A percentile compares a stretch with the other conserved stretches of the same genome.
Evolutionary conservation across 352 stramenopile genomes (phyloP).

Genomic region (Phytophthora citricola): DNA sequence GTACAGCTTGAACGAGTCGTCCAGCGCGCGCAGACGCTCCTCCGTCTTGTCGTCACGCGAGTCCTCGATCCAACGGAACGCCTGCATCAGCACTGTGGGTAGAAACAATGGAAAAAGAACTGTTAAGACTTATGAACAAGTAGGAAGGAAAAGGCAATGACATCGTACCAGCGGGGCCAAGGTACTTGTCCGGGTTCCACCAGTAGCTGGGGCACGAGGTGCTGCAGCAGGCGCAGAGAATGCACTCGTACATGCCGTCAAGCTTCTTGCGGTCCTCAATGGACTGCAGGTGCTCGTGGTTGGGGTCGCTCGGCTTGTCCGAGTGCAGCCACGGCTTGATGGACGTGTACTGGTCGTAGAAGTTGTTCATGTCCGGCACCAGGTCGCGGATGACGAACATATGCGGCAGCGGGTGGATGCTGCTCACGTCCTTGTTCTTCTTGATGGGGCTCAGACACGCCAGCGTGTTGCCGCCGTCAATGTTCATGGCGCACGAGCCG

Average conservation of each 20-base stretch:
- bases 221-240: conserved; percentile 99
- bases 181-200: conserved; percentile 98
- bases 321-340: conserved; percentile 99
- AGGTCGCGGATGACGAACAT: conserved; percentile 99
- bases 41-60: conserved; percentile 97
- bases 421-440: conserved; percentile 92
- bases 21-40: conserved; percentile 95
- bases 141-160: conserved; percentile 5
- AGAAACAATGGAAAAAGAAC: conserved; percentile 7
- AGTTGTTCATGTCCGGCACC: conserved; percentile 99
- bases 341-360: conserved; percentile 97
- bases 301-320: conserved; percentile 86
- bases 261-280: conserved; percentile 99
- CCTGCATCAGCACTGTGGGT: conserved; percentile 90
- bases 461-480: conserved; percentile 98
- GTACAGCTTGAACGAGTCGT: conserved; percentile 99
- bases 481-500: conserved; percentile 99
- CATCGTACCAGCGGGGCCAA: conserved; percentile 84
- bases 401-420: conserved; percentile 99
- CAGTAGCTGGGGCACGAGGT: conserved; percentile 99
- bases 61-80: conserved; percentile 99
- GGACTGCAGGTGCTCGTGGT: conserved; percentile 89
- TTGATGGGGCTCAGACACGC: conserved; percentile 98
- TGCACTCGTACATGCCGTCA: conserved; percentile 99
- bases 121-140: conserved; percentile 1